Evolutionary conservation across 768 basidiomycete species (phyloP), one percentile per base, ranked within the genome.

Genomic region (Mycena filopes): DNA sequence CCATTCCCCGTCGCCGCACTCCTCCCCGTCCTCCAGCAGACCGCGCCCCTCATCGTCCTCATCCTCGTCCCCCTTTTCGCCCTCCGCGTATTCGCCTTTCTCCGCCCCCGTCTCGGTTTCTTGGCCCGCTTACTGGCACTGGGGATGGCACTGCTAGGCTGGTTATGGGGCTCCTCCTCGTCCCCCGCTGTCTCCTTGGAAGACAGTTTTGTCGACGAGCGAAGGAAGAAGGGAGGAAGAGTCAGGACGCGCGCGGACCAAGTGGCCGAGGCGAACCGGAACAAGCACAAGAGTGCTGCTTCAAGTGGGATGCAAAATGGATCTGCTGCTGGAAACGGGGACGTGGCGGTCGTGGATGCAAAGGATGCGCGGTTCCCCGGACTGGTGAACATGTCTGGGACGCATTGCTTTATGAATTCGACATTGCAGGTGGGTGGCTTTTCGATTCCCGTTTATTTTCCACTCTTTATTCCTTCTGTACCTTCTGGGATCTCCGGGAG

Each of bases 331-430:
- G n/a, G n/a, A n/a, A n/a, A 43, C 38, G 23, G 5, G 18, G 47
- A 68, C 65, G 71, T 65, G 13, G 65, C 67, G 28, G 75, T 75
- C 48, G 69, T 62, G 10, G 72, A 61, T 18, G 55, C 76, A n/a
- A 77, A 80, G 28, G 78, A 83, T 18, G 82, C 84, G 23, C 84
- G 89, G 71, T 98, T 94, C 76, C 92, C 96, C 2, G 96, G 96
- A 0, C 89, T 98, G 53, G 92, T 98, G 73, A 98, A 98, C 72
- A 91, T 96, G 40, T 96, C 95, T 11, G 96, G 96, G 13, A 97
- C 95, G 55, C 93, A 97, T 69, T 98, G 97, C 74, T 99, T 98
- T 82, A 93, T 98, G 89, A 97, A 99, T 75, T 96, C 97, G 15
- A 95, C 95, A 3, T 81, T 98, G 12, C 97, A 98, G 86, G 94